phyloP scores from a whole-genome alignment of 2,329 filamentous ascomycete species.

The Fusarium succisae region DNA sequence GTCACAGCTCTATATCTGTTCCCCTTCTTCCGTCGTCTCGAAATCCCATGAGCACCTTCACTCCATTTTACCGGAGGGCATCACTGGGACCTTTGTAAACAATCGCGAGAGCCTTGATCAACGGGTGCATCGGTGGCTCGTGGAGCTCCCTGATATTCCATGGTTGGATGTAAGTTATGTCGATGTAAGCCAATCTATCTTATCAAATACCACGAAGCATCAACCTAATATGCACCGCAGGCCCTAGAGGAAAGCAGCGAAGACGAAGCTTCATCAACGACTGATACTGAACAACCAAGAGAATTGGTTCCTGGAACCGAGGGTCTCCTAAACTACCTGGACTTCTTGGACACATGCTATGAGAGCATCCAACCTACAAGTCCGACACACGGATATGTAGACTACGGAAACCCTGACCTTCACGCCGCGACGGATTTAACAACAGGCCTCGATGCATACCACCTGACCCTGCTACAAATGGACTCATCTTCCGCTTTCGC shows the following conservation, averaged over 20 bases:
- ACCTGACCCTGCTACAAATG: not conserved
- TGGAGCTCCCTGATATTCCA: not conserved
- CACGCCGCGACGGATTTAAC: fast-evolving
- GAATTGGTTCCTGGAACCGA: not conserved
- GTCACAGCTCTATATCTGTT: not conserved
- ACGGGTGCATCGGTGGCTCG: not conserved
- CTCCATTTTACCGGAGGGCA: not conserved
- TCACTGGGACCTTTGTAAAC: not conserved
- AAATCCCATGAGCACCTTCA: fast-evolving
- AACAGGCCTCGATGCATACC: not conserved
- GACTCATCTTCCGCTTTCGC: not conserved
- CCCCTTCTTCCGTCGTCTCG: fast-evolving
- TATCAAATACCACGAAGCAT: fast-evolving
- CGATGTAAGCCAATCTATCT: not conserved
- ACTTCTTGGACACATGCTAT: not conserved
- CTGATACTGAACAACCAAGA: not conserved
- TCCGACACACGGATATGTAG: not conserved
- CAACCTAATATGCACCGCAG: not conserved
- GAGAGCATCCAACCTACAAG: not conserved
- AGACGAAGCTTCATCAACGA: not conserved
- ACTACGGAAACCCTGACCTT: not conserved
- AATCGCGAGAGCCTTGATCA: fast-evolving
- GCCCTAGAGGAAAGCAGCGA: not conserved
- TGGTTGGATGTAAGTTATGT: not conserved
- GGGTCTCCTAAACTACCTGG: not conserved